These are phyloP conservation scores for Centella asiatica DNA, from an alignment of 129 eudicot genomes.

Conservation along the genomic window DNA sequence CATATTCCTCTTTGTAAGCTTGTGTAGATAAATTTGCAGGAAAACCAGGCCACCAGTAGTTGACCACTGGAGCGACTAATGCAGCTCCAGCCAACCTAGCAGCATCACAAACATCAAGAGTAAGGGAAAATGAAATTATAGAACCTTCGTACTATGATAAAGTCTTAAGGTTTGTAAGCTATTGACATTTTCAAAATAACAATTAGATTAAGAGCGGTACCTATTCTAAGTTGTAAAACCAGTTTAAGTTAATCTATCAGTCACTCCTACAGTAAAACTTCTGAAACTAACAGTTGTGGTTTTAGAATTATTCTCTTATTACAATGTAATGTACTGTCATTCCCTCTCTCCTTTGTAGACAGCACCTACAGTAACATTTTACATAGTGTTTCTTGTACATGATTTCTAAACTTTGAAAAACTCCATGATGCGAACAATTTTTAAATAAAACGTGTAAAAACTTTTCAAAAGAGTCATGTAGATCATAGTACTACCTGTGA, in stretches of 20 bases:
- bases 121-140: no score
- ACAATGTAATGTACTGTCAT: neutral
- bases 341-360: neutral
- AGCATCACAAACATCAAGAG: constrained; percentile 1
- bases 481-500: constrained; percentile 35
- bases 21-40: constrained; percentile 41
- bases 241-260: no score
- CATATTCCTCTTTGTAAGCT: constrained; percentile 48
- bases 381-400: neutral
- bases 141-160: no score
- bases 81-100: constrained; percentile 67
- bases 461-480: neutral
- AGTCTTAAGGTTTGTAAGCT: no score
- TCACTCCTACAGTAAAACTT: neutral
- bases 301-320: neutral
- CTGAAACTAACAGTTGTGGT: neutral
- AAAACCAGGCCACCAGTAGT: constrained; percentile 81
- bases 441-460: neutral
- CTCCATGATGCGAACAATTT: neutral
- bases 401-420: no score
- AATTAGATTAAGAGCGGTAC: neutral
- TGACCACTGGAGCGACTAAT: constrained; percentile 72
- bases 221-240: no score
- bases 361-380: neutral
- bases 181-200: no score